Base-by-base conservation (phyloP, 2,329 filamentous ascomycete species). In the Uncinocarpus reesii region DNA sequence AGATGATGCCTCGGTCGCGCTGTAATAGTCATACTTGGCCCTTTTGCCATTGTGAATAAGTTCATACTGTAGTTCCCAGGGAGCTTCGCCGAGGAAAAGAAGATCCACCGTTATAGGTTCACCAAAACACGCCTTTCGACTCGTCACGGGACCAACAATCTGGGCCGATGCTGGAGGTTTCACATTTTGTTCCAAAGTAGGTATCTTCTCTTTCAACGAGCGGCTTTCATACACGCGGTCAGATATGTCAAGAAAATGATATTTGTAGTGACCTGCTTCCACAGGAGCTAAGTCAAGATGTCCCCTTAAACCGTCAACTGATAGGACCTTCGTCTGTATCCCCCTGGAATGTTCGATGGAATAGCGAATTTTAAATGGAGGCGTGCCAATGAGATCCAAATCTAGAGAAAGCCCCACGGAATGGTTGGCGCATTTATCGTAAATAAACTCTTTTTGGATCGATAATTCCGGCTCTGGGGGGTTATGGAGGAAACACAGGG, bases 361-460 rank as follows among this genome's bases (percentile, higher is more conserved):
- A 63, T 95, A 98, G 18, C 74, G 72, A 38, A 98, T 73, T n/a
- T 74, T 72, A 67, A 98, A 98, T 1, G 90, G 90, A 38, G 93
- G 90, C 0, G 88, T 94, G 52, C 92, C 92, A 23, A 90, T 84
- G 32, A 98, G 74, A 62, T 96, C 88, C 42, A 98, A 71, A 59
- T 92, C 84, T 35, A 98, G 86, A 8, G 84, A 79, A 47, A 98
- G 76, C 34, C 92, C 92, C 53, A 98, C 86, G 0, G 92, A 87
- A 60, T 88, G 95, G 41, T 89, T 88, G 29, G 89, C 90, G 63
- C 92, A 98, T 62, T 93, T 94, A 65, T 98, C 92, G 45, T 86
- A 84, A 36, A 98, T 88, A 53, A 88, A 83, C 57, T 94, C 84
- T 5, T 80, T 75, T 26, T 76, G 77, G 42, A 98, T 71, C 3